phyloP scores from a whole-genome alignment of 305 asterid species.

The Solanum hybrid region DNA sequence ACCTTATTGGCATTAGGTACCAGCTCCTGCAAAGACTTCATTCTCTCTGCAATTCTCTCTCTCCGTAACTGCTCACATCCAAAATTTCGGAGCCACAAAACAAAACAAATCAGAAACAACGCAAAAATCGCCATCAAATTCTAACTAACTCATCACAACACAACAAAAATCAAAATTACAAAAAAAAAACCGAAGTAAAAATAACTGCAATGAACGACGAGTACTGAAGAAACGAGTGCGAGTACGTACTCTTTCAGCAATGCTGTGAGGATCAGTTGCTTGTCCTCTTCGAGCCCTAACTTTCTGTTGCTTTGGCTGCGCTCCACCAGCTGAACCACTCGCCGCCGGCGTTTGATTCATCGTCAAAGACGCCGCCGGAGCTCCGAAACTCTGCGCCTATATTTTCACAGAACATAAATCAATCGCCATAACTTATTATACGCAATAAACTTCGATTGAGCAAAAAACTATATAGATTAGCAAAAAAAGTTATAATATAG shows the following conservation, averaged over 20 bases:
- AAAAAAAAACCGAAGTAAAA: too few species aligned
- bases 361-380: constrained; percentile 20
- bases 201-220: not conserved
- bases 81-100: constrained; percentile 1
- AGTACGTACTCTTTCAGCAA: constrained; percentile 80
- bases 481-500: not conserved
- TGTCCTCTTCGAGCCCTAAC: constrained; percentile 93
- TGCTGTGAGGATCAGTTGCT: constrained; percentile 96
- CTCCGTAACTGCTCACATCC: constrained; percentile 64
- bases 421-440: not conserved
- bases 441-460: not conserved
- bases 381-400: constrained; percentile 34
- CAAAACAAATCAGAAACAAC: not conserved
- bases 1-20: constrained; percentile 96
- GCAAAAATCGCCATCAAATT: constrained; percentile 3
- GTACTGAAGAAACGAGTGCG: not conserved
- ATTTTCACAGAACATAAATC: not conserved
- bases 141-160: constrained; percentile 4
- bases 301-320: constrained; percentile 73
- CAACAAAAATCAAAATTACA: not conserved
- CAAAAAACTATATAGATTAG: not conserved
- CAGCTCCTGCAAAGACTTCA: constrained; percentile 84
- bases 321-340: constrained; percentile 25
- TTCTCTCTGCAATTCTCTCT: constrained; percentile 97
- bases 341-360: constrained; percentile 42